phyloP scores from a whole-genome alignment of 352 stramenopile genomes.

The Plasmopara halstedii region DNA sequence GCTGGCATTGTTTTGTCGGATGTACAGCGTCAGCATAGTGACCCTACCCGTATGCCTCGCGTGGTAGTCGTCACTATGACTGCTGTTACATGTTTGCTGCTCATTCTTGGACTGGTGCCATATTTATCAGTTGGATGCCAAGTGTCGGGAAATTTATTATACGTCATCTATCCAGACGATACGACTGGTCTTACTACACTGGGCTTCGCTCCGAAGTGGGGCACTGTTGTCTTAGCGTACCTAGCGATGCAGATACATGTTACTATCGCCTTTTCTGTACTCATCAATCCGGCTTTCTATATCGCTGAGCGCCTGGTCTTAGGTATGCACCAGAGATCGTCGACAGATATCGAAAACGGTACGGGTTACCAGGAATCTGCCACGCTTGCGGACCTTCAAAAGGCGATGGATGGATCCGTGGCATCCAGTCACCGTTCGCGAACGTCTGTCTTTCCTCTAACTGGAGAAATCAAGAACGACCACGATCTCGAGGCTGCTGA shows the following conservation, averaged over 20 bases:
- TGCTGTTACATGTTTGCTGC: slow-evolving; percentile 42
- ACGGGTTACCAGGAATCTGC: slow-evolving; percentile 15
- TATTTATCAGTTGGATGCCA: slow-evolving; percentile 46
- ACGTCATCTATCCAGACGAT: slow-evolving; percentile 23
- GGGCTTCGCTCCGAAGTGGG: slow-evolving; percentile 37
- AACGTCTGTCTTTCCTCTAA: slow-evolving; percentile 32
- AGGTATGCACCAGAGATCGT: slow-evolving; percentile 46
- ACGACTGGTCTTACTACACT: slow-evolving; percentile 25
- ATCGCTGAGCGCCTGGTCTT: slow-evolving; percentile 50
- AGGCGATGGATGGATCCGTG: slow-evolving; percentile 8
- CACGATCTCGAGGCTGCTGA: slow-evolving; percentile 30
- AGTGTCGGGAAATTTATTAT: slow-evolving; percentile 49
- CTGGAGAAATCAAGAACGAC: slow-evolving; percentile 24
- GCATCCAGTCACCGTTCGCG: slow-evolving; percentile 25
- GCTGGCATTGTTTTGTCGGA: slow-evolving; percentile 46
- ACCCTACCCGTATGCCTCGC: slow-evolving; percentile 43
- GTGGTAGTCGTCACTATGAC: slow-evolving; percentile 42
- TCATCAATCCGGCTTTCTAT: slow-evolving; percentile 46
- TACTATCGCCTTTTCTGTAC: slow-evolving; percentile 38
- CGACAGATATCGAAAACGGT: slow-evolving; percentile 30
- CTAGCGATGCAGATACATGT: slow-evolving; percentile 50
- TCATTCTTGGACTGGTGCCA: slow-evolving; percentile 27
- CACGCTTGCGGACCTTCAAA: slow-evolving; percentile 15
- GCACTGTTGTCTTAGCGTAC: slow-evolving; percentile 42
- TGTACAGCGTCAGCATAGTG: slow-evolving; percentile 41